Conservation (phyloP, 2,329 filamentous ascomycete species). For the Alternaria infectoria region DNA sequence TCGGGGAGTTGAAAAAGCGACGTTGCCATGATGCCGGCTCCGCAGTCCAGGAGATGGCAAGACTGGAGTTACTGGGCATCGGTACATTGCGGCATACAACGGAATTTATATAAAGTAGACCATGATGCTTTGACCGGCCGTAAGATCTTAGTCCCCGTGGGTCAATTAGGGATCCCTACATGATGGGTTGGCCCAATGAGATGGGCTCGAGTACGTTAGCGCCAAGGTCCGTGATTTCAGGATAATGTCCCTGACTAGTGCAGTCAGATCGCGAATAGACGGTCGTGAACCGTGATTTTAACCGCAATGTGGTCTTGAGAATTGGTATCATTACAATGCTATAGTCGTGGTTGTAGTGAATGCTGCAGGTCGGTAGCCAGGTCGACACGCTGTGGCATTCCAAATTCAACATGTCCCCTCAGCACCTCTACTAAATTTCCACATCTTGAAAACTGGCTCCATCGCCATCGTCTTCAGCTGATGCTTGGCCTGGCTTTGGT, state of each 20-base stretch:
- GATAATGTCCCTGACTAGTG: not conserved
- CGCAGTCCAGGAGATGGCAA: not conserved
- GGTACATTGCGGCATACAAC: not conserved
- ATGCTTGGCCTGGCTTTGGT: conserved; percentile 33
- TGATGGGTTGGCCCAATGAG: not conserved
- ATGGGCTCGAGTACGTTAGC: not conserved
- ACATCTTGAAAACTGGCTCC: conserved; percentile 46
- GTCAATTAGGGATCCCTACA: not conserved
- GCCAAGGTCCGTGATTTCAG: not conserved
- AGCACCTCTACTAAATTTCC: conserved; percentile 18
- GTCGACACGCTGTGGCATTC: not conserved
- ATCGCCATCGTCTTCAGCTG: conserved; percentile 40
- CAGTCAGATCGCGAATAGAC: not conserved
- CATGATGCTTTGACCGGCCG: not conserved
- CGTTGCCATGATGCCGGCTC: not conserved
- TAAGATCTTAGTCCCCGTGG: not conserved
- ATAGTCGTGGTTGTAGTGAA: not conserved
- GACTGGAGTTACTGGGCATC: not conserved
- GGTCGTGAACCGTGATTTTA: not conserved
- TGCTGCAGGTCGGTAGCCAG: not conserved
- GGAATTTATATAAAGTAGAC: not conserved
- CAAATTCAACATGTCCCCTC: not conserved
- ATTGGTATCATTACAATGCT: conserved; percentile 8
- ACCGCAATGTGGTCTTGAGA: not conserved
- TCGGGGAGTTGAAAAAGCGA: conserved; percentile 14